These are phyloP conservation scores for Solanum virginianum DNA, from an alignment of 257 asterid species.

Conservation along the genomic window DNA sequence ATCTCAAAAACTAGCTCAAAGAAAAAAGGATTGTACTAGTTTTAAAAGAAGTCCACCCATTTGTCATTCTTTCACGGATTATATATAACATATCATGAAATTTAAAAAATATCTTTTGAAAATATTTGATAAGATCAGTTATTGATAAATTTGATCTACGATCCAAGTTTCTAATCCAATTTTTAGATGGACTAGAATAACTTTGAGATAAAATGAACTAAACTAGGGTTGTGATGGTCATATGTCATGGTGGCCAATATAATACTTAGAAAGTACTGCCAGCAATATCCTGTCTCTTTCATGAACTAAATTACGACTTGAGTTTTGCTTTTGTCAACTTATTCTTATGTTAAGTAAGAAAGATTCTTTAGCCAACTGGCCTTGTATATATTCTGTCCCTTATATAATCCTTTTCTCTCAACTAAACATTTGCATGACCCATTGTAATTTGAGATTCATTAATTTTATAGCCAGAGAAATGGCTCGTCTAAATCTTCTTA, in stretches of 20 bases:
- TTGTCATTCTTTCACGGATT: no score
- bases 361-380: background rate
- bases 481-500: conserved; percentile 16
- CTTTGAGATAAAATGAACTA: background rate
- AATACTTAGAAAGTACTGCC: background rate
- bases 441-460: background rate
- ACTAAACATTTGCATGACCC: background rate
- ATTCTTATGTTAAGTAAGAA: background rate
- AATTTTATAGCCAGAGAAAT: conserved; percentile 1
- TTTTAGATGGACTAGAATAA: background rate
- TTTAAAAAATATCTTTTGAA: no score
- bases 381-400: background rate
- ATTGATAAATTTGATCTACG: background rate
- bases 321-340: background rate
- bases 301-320: background rate
- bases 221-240: background rate
- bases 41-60: no score
- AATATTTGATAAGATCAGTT: background rate
- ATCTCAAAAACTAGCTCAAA: no score
- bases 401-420: background rate
- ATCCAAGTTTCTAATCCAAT: background rate
- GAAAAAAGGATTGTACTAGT: no score
- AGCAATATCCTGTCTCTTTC: background rate
- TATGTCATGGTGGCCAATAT: background rate
- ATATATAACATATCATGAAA: no score